phyloP scores from a whole-genome alignment of 495 filamentous ascomycete genomes.

The Lasiosphaeria hispida region DNA sequence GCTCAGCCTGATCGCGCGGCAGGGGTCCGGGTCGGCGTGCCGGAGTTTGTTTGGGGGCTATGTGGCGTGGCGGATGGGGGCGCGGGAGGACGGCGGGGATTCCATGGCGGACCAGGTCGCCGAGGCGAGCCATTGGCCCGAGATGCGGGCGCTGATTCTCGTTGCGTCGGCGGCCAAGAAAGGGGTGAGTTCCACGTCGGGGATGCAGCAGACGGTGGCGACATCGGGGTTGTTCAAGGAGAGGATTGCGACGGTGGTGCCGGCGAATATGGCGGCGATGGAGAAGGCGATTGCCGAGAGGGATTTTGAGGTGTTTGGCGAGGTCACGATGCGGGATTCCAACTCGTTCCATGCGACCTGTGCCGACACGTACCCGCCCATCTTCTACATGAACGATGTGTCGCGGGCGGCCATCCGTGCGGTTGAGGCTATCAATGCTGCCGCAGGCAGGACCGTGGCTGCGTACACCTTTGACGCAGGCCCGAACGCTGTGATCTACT shows the following conservation, averaged over 20 bases:
- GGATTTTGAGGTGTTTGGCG: conserved; percentile 85
- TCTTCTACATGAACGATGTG: conserved; percentile 97
- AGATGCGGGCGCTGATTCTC: conserved; percentile 86
- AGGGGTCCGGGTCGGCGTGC: conserved; percentile 92
- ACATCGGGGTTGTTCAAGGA: conserved; percentile 79
- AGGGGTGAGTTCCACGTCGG: conserved; percentile 82
- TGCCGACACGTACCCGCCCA: conserved; percentile 90
- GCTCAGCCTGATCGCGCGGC: conserved; percentile 85
- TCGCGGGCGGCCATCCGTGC: conserved; percentile 77
- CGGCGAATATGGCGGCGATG: conserved; percentile 81
- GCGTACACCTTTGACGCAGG: conserved; percentile 98
- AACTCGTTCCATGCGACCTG: conserved; percentile 96
- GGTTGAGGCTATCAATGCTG: conserved; percentile 82
- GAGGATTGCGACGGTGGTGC: conserved; percentile 71
- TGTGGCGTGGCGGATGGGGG: conserved; percentile 85
- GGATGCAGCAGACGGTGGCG: conserved; percentile 93
- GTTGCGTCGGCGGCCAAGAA: conserved; percentile 94
- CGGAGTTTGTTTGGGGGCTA: conserved; percentile 90
- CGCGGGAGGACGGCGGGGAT: conserved; percentile 71
- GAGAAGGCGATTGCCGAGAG: conserved; percentile 69
- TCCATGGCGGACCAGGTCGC: conserved; percentile 83
- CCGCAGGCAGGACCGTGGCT: conserved; percentile 67
- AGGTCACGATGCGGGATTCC: conserved; percentile 91
- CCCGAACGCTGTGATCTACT: conserved; percentile 96
- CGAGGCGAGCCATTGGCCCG: conserved; percentile 83